Evolutionary conservation across 805 yeast species (phyloP), one percentile per base, ranked within the genome.

Genomic region (Phaffomyces opuntiae): DNA sequence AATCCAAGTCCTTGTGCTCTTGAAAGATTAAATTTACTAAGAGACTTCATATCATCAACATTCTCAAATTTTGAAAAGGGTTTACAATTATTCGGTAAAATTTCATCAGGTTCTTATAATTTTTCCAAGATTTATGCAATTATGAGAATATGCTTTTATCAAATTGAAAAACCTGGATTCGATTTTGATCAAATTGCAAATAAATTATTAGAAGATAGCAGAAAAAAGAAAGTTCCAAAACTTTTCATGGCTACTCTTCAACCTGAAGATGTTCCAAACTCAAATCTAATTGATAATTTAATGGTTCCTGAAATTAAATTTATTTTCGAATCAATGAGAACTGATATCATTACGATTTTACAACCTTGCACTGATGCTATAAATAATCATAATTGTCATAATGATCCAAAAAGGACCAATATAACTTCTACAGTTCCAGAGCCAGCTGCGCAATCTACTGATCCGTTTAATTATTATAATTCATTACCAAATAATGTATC

Each of bases 221-320:
- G 17, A 16, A 19, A 25, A 29, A 36, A 27, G 12, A 42, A 37
- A 16, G 25, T 37, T 9, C 21, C 17, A 25, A 42, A 32, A 37
- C 45, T 31, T 8, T 24, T 38, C 19, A 27, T 54, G 9, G 49
- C 51, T 26, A 48, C 49, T 13, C 8, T 57, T 9, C 47, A 25
- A 11, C n/a, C 42, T 3, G 53, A 49, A 7, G 58, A 57, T 9
- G 27, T 56, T 5, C 62, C 60, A 33, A 45, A 39, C 16, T 24
- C 47, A 12, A 55, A 53, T 39, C 38, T 37, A 13, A 17, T 53
- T 35, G 49, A 50, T 52, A 31, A 17, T 12, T 33, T 50, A 4
- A 9, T 53, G 33, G 56, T 52, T 14, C 33, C 49, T 3, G 59
- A 56, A 24, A 9, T 56, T 2, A 19, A 39, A 0, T 46, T 49